These are phyloP conservation scores for Aspergillus cristatus DNA, from an alignment of 495 filamentous ascomycete species.

Conservation along the genomic window DNA sequence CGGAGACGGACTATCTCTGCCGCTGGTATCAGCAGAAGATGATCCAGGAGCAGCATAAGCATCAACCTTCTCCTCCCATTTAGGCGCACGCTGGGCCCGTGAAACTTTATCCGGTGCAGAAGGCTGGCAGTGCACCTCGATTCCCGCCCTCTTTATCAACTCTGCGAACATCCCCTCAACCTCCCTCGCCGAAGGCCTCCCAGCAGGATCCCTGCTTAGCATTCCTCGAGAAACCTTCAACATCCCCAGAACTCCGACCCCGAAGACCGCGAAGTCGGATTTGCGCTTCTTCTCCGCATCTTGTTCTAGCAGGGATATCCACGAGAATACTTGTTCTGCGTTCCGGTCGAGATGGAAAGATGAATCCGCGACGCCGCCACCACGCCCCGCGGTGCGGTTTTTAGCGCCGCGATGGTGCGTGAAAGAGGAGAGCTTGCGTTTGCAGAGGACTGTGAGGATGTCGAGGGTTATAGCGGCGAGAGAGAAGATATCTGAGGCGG, in stretches of 20 bases:
- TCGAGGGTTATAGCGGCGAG: constrained; percentile 46
- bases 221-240: constrained; percentile 36
- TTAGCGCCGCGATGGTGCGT: constrained; percentile 61
- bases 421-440: constrained; percentile 62
- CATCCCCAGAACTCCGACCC: constrained; percentile 30
- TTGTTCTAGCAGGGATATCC: constrained; percentile 62
- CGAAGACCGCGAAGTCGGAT: constrained; percentile 17
- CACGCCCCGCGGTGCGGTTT: constrained; percentile 56
- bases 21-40: too few species aligned
- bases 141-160: too few species aligned
- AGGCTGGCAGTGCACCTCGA: too few species aligned
- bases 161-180: constrained; percentile 12
- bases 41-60: too few species aligned
- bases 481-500: constrained; percentile 29
- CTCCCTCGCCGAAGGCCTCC: constrained; percentile 26
- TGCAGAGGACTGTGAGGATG: constrained; percentile 71
- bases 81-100: too few species aligned
- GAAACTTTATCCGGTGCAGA: too few species aligned
- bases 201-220: constrained; percentile 28
- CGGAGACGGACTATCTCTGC: too few species aligned
- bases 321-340: constrained; percentile 62
- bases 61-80: too few species aligned
- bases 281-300: constrained; percentile 58
- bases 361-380: constrained; percentile 62
- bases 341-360: constrained; percentile 71